A percentile compares a stretch with the other conserved stretches of the same genome.
phyloP scores from a whole-genome alignment of 306 rosid species.

The Arachis hypogaea region DNA sequence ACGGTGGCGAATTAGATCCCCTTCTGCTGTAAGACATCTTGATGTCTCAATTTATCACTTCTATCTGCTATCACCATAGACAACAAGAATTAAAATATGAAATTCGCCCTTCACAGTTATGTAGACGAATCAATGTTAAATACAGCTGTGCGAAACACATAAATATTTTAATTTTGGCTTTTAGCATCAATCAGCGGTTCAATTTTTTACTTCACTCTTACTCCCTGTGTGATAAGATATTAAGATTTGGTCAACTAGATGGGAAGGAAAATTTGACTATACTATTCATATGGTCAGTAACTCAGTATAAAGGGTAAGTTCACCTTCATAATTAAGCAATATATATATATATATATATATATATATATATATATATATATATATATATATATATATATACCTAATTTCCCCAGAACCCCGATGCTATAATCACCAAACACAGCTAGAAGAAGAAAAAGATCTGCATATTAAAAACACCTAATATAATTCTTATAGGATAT shows the following conservation, averaged over 20 bases:
- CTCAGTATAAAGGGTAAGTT: conserved; percentile 12
- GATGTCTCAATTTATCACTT: conserved; percentile 38
- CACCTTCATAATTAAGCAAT: conserved; percentile 1
- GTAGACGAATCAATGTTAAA: background rate
- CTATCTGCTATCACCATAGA: conserved; percentile 34
- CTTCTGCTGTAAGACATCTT: conserved; percentile 78
- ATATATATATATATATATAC: too few relatives aligned
- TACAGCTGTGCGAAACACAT: background rate
- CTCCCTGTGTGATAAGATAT: background rate
- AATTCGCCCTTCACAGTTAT: conserved; percentile 15
- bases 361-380: background rate
- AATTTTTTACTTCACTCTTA: background rate
- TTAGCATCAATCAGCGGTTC: conserved; percentile 4
- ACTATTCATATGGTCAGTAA: background rate
- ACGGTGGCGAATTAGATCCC: conserved; percentile 73
- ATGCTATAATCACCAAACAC: background rate
- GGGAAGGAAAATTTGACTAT: background rate
- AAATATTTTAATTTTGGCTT: conserved; percentile 11
- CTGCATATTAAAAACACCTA: conserved; percentile 28
- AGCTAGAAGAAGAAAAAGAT: conserved; percentile 1
- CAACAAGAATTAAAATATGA: conserved; percentile 24
- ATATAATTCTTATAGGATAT: conserved; percentile 18
- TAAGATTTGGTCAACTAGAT: conserved; percentile 7
- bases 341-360: background rate
- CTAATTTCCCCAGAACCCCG: conserved; percentile 26